Base-by-base conservation (phyloP, 129 eudicot species). In the Solidago caesia region DNA sequence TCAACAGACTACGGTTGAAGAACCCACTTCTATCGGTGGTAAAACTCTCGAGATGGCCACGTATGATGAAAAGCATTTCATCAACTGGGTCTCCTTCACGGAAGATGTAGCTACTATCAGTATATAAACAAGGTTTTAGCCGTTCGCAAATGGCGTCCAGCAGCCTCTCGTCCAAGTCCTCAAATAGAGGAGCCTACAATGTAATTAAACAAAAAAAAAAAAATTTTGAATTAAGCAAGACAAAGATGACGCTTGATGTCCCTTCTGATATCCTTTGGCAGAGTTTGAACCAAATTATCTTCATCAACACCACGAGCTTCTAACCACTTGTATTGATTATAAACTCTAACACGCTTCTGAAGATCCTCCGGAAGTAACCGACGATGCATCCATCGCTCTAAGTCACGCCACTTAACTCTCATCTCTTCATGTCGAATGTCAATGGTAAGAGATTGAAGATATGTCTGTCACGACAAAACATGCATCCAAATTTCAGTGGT, bases 331-430 rank as follows among this genome's bases (percentile, higher is more conserved):
- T 95, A 95, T 68, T 90, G 98, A 83, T 94, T 97, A 81, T 94
- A 94, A 42, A 2, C n/a, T 60, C 98, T 85, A 47, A 95, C 97
- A 5, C 99, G 87, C 71, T 91, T 94, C 75, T 91, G 87, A 8
- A 95, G 91, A 71, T 95, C 99, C 15, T 81, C 89, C 1, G 99
- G 99, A 64, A 91, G 96, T 66, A 95, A 73, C 14, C 99, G 97
- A 48, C 91, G 99, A 82, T 89, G 97, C 99, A 95, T 95, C 96
- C 99, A 95, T 76, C 89, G 96, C 82, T 95, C 96, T 6, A 97
- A 91, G 82, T 95, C 97, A 14, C 99, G 96, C 85, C 97, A 89
- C 81, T 91, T 95, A 57, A 95, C 86, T 78, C 99, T 91, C 99
- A 91, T 91, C 86, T 91, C 99, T 75, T 95, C 99, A 64, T 91